Evolutionary conservation across 2,329 filamentous ascomycete species (phyloP).

Genomic region (Phaeoacremonium minimum): DNA sequence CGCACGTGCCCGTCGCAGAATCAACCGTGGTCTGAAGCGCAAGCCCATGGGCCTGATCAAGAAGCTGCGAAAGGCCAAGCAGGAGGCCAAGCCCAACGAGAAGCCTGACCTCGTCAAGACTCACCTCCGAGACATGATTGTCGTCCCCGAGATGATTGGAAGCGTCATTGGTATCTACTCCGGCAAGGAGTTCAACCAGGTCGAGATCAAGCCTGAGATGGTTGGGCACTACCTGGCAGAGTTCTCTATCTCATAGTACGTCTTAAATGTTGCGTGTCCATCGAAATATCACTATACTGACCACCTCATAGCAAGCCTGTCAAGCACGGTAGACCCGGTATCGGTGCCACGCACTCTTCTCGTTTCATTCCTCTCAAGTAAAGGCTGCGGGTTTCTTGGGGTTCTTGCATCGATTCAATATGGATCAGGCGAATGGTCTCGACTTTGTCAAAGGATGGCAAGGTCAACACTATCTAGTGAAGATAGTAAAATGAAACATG

Average conservation of each 20-base stretch:
- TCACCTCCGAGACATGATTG: conserved; percentile 99
- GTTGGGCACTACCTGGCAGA: conserved; percentile 99
- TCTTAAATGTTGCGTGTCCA: conserved; percentile 26
- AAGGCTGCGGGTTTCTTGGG: conserved; percentile 46
- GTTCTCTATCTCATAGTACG: conserved; percentile 99
- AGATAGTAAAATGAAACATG: conserved; percentile 37
- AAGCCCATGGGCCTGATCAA: conserved; percentile 99
- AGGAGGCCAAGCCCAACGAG: conserved; percentile 98
- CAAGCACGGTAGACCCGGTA: conserved; percentile 99
- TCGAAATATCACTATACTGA: background rate
- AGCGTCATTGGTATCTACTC: conserved; percentile 99
- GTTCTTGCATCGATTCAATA: conserved; percentile 48
- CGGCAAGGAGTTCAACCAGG: conserved; percentile 99
- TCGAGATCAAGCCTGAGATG: conserved; percentile 99
- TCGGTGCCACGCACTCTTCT: conserved; percentile 99
- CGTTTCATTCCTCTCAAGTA: conserved; percentile 99
- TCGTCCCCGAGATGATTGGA: conserved; percentile 99
- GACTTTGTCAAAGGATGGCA: conserved; percentile 46
- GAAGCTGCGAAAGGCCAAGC: conserved; percentile 99
- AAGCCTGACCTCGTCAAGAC: conserved; percentile 99
- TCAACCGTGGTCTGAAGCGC: conserved; percentile 99
- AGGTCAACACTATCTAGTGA: conserved; percentile 35
- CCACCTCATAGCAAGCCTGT: conserved; percentile 78
- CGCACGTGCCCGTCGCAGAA: conserved; percentile 95
- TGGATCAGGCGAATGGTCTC: conserved; percentile 55